Evolutionary conservation across 345 rosid species (phyloP).

Genomic region (Eucalyptus grandis): DNA sequence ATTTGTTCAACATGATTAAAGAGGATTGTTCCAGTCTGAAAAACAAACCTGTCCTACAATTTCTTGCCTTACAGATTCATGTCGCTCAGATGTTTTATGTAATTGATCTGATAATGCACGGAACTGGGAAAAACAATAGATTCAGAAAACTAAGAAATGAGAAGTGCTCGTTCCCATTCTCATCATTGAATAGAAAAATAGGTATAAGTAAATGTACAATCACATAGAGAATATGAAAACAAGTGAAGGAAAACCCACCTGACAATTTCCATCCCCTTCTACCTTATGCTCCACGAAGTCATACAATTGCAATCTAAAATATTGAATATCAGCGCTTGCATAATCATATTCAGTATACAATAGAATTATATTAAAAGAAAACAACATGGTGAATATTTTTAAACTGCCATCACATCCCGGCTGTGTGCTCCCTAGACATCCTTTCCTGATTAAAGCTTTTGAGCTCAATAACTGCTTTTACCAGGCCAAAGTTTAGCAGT

Average conservation of each 20-base stretch:
- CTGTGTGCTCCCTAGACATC: neutral
- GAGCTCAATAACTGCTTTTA: neutral
- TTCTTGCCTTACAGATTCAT: constrained; percentile 23
- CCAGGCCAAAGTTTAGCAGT: neutral
- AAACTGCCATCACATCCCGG: neutral
- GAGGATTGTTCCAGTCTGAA: neutral
- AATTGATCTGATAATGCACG: constrained; percentile 40
- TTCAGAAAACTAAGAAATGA: neutral
- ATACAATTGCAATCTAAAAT: constrained; percentile 36
- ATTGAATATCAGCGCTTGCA: neutral
- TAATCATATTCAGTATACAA: neutral
- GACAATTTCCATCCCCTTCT: constrained; percentile 82
- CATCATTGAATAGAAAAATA: neutral
- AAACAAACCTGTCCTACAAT: constrained; percentile 21
- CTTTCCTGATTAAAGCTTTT: neutral
- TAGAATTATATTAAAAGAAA: neutral
- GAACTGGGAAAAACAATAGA: constrained; percentile 11
- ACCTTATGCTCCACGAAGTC: constrained; percentile 53
- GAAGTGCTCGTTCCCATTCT: neutral
- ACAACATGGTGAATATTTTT: neutral
- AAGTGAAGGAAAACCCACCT: constrained; percentile 18
- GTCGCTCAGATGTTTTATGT: constrained; percentile 21
- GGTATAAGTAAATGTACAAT: neutral
- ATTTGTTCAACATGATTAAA: neutral
- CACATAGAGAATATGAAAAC: neutral